Base-by-base conservation (phyloP, 2,329 filamentous ascomycete genomes). In the Fusarium camptoceras region DNA sequence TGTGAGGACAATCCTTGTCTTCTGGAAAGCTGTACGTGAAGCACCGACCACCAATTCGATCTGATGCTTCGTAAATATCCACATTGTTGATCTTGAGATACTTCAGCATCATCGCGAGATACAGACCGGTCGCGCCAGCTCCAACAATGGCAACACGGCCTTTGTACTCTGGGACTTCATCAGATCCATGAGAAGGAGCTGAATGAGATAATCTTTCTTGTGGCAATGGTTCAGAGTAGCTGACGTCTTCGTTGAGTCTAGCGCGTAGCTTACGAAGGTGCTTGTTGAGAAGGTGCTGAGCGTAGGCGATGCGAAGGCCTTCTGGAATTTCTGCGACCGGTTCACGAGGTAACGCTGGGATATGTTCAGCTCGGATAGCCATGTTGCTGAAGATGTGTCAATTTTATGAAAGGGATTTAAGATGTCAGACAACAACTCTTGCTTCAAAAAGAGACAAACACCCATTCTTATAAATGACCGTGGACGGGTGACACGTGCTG, bases 71-170 rank as follows among this genome's bases (percentile, higher is more conserved):
- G 6, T 66, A 48, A 1, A 71, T 71, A 24, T 71, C 66, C 8
- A 71, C 51, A 1, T 70, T 66, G 7, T 27, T 27, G 3, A 70
- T 58, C 14, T 54, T 31, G 9, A 67, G 55, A 2, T 27, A 55
- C 28, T 71, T 71, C 25, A 71, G 37, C 47, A 71, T 66, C 66
- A 71, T 71, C 2, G 66, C 63, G 1, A 70, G 41, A 8, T 67
- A 70, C 16, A 71, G n/a, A 6, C 68, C 68, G 0, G 66, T 44
- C 8, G 30, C 68, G 2, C 66, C 66, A 24, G 68, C 68, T 0
- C 68, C 66, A 1, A 71, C 48, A 9, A 71, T 70, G 9, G 62
- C 64, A 3, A 71, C 30, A 2, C 66, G 66, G 2, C 55, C 68
- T 3, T 64, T 41, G 24, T 61, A 61, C 34, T 49, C 44, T 4